These are phyloP conservation scores for Venturia aucupariae DNA, from an alignment of 2,329 filamentous ascomycete genomes.

Conservation along the genomic window DNA sequence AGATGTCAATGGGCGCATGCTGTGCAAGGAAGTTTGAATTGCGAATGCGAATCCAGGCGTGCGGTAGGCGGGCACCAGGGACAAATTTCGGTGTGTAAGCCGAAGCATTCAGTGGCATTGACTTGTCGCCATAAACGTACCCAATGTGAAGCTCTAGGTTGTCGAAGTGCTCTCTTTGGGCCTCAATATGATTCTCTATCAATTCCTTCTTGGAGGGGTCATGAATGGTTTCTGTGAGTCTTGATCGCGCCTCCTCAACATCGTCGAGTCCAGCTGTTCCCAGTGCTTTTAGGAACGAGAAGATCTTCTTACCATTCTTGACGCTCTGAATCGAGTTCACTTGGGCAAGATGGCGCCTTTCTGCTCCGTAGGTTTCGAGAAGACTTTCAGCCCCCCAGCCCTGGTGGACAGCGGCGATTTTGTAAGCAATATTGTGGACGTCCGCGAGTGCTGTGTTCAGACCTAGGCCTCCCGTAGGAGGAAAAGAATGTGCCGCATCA, in stretches of 20 bases:
- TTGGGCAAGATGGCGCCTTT: constrained; percentile 10
- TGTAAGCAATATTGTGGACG: constrained; percentile 17
- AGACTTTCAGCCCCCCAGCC: constrained; percentile 9
- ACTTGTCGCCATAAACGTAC: constrained; percentile 31
- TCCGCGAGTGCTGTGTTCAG: constrained; percentile 27
- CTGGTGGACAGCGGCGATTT: constrained; percentile 7
- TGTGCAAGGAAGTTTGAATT: constrained; percentile 10
- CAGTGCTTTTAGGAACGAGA: constrained; percentile 19
- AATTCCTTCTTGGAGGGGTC: constrained; percentile 24
- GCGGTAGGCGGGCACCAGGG: constrained; percentile 32
- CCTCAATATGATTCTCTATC: constrained; percentile 28
- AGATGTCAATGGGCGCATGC: constrained; percentile 23
- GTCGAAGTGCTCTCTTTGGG: constrained; percentile 35
- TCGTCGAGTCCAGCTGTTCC: constrained; percentile 23
- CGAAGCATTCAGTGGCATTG: constrained; percentile 30
- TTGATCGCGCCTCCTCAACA: constrained; percentile 22
- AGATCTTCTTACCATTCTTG: constrained; percentile 36
- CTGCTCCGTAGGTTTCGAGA: constrained; percentile 12
- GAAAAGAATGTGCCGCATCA: constrained; percentile 28
- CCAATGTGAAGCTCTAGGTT: constrained; percentile 38
- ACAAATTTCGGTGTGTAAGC: constrained; percentile 29
- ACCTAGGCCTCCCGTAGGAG: constrained; percentile 27
- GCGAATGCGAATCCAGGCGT: constrained; percentile 29
- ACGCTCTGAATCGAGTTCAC: constrained; percentile 27
- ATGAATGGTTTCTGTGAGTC: constrained; percentile 24